Conservation (phyloP, 352 stramenopile species). For the Blastocystis sp. region DNA sequence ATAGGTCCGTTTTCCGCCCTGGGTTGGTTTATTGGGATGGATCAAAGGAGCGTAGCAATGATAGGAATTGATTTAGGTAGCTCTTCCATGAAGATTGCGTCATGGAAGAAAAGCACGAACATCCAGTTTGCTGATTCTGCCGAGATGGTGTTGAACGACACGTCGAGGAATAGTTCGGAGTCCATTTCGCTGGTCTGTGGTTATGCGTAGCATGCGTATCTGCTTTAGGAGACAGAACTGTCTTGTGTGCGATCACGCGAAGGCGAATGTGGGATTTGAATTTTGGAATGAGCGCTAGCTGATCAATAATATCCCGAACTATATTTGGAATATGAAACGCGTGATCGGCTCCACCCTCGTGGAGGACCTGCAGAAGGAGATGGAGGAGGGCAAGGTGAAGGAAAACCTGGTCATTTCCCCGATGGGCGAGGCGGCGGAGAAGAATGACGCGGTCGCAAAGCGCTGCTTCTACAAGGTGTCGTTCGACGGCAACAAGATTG, state of each 20-base stretch:
- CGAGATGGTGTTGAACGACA: conserved; percentile 39
- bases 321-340: conserved; percentile 36
- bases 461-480: background rate
- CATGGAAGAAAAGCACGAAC: conserved; percentile 5
- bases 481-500: conserved; percentile 1
- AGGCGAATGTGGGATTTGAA: background rate
- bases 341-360: conserved; percentile 54
- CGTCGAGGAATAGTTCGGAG: background rate
- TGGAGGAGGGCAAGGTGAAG: background rate
- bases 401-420: too few species aligned
- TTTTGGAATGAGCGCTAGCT: background rate
- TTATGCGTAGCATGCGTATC: conserved; percentile 12
- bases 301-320: background rate
- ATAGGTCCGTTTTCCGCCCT: too few species aligned
- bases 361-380: background rate
- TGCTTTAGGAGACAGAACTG: background rate
- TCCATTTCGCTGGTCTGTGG: background rate
- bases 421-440: too few species aligned
- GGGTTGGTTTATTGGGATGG: background rate
- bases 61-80: conserved; percentile 49
- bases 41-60: background rate
- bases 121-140: background rate
- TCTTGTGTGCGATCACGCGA: conserved; percentile 35
- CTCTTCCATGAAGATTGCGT: background rate
- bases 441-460: background rate